Evolutionary conservation across 2,329 filamentous ascomycete genomes (phyloP).

Genomic region (Colletotrichum sp.): DNA sequence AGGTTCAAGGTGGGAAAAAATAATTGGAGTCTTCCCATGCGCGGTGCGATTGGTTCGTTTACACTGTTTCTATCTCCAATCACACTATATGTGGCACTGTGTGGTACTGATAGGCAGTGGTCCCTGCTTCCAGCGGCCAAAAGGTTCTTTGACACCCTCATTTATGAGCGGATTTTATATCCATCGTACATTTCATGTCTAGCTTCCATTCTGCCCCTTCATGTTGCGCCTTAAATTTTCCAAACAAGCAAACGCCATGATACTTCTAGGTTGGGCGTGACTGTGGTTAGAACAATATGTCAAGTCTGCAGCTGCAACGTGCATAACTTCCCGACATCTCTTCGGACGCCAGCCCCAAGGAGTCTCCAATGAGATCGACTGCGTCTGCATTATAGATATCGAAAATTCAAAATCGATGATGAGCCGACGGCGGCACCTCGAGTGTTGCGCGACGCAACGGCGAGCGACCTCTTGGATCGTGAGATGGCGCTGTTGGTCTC

Average conservation of each 20-base stretch:
- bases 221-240: not conserved
- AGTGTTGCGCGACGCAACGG: not conserved
- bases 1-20: not conserved
- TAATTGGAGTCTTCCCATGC: not conserved
- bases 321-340: not conserved
- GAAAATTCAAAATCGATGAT: not conserved
- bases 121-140: not conserved
- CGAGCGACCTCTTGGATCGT: not conserved
- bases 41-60: not conserved
- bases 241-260: not conserved
- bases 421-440: not conserved
- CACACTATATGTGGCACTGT: not conserved
- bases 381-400: not conserved
- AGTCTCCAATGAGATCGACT: not conserved
- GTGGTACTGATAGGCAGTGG: not conserved
- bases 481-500: not conserved
- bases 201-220: not conserved
- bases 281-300: not conserved
- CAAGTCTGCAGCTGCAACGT: not conserved
- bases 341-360: not conserved
- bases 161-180: not conserved
- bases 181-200: not conserved
- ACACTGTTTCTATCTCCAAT: accelerated
- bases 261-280: accelerated
- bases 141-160: not conserved